Base-by-base conservation (phyloP, 257 asterid species). In the Penstemon barbatus region DNA sequence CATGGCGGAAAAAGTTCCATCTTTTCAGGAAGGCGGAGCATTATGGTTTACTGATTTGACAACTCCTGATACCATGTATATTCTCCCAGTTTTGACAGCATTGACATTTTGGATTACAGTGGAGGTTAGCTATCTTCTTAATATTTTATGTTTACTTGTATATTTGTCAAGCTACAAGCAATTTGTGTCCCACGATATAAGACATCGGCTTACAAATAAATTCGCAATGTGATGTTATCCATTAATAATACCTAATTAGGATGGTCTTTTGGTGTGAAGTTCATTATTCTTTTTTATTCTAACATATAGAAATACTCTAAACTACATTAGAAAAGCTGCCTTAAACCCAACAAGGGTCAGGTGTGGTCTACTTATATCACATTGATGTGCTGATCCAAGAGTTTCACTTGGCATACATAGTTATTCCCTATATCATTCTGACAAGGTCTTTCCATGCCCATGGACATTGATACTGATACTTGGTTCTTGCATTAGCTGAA, bases 41-140 rank as follows among this genome's bases (percentile, higher is more conserved):
- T 78, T 78, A 61, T 94, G 97, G 97, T 94, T 94, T 77, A 81
- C 88, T 15, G 99, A 91, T 84, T 85, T 94, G 85, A 80, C 93
- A 5, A 87, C 96, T 72, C 95, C 97, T 7, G 99, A 94, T 82
- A 66, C 67, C 82, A 68, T 91, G 89, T 86, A 76, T 44, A 71
- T 91, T 64, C 75, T 94, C 38, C 99, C 97, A 33, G 80, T 89
- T 82, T 77, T 94, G 85, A 83, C 95, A 1, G 99, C 93, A 68
- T 76, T 94, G 74, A 84, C 99, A 65, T 94, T 91, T 82, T 91
- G 87, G 99, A 79, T 89, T 50, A 89, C 92, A 5, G 95, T 92
- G 77, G 98, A 92, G 96, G 98, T 92, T 61, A 78, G 85, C 73
- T 55, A 39, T 61, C 65, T 60, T 66, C 48, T 48, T 45, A 60